These are phyloP conservation scores for Verticillium dahliae DNA, from an alignment of 2,329 filamentous ascomycete species.

Conservation along the genomic window DNA sequence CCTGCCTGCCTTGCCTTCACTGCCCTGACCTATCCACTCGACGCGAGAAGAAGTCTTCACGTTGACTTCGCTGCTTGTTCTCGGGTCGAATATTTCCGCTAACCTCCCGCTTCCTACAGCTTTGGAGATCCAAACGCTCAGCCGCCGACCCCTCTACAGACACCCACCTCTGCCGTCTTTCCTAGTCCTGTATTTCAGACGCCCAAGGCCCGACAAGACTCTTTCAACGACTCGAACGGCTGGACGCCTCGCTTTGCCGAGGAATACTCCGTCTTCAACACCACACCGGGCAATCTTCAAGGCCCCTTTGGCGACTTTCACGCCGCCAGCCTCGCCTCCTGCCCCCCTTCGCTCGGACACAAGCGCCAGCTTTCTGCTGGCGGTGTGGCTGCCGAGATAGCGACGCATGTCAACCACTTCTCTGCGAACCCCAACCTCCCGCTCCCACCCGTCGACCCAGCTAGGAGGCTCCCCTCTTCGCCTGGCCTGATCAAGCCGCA, in stretches of 20 bases:
- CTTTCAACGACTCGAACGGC: conserved; percentile 41
- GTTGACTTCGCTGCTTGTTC: neutral
- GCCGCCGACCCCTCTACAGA: conserved; percentile 52
- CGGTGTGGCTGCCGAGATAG: conserved; percentile 41
- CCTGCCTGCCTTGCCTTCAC: conserved; percentile 4
- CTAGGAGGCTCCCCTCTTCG: conserved; percentile 52
- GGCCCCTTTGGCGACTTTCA: conserved; percentile 39
- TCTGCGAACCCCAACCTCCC: conserved; percentile 44
- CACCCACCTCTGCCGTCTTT: conserved; percentile 46
- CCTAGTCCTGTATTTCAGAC: conserved; percentile 52
- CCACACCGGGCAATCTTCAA: conserved; percentile 53
- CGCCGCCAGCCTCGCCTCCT: conserved; percentile 8
- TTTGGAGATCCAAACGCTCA: conserved; percentile 59
- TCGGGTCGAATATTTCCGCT: conserved; percentile 21
- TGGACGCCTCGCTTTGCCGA: conserved; percentile 59
- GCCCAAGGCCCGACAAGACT: conserved; percentile 40
- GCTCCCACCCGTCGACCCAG: conserved; percentile 54
- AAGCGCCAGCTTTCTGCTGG: conserved; percentile 47
- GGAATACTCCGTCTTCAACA: conserved; percentile 60
- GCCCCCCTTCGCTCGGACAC: conserved; percentile 17
- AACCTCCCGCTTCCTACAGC: conserved; percentile 34
- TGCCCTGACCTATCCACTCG: neutral
- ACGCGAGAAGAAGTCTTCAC: conserved; percentile 1
- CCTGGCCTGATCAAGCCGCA: conserved; percentile 32
- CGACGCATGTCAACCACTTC: conserved; percentile 58